phyloP scores from a whole-genome alignment of 495 filamentous ascomycete genomes.

The Aspergillus campestris region DNA sequence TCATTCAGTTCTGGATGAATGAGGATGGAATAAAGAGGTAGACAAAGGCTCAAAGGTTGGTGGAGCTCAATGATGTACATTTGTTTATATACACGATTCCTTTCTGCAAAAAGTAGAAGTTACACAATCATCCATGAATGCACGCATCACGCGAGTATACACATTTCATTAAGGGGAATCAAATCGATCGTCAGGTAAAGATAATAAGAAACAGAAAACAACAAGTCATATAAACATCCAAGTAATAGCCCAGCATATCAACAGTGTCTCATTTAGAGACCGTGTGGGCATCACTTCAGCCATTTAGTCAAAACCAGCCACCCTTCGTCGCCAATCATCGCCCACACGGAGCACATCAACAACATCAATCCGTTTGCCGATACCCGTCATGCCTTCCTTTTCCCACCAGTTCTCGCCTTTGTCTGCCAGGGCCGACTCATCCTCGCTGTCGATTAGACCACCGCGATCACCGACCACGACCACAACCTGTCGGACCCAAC shows the following conservation, averaged over 20 bases:
- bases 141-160: background rate
- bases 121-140: too few relatives aligned
- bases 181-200: conserved; percentile 21
- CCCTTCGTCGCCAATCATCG: conserved; percentile 75
- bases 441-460: conserved; percentile 83
- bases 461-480: conserved; percentile 80
- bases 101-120: background rate
- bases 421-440: conserved; percentile 55
- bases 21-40: too few relatives aligned
- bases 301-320: conserved; percentile 59
- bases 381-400: conserved; percentile 66
- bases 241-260: conserved; percentile 15
- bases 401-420: conserved; percentile 72
- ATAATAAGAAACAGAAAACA: conserved; percentile 2
- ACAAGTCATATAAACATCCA: conserved; percentile 25
- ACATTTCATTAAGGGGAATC: conserved; percentile 27
- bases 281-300: background rate
- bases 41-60: too few relatives aligned
- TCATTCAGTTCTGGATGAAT: background rate
- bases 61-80: background rate
- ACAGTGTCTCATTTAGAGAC: conserved; percentile 15
- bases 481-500: conserved; percentile 77
- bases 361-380: conserved; percentile 78
- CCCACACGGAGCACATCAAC: conserved; percentile 69
- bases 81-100: background rate